Conservation (phyloP, 805 yeast species). For the Debaryomyces tyrocola region DNA sequence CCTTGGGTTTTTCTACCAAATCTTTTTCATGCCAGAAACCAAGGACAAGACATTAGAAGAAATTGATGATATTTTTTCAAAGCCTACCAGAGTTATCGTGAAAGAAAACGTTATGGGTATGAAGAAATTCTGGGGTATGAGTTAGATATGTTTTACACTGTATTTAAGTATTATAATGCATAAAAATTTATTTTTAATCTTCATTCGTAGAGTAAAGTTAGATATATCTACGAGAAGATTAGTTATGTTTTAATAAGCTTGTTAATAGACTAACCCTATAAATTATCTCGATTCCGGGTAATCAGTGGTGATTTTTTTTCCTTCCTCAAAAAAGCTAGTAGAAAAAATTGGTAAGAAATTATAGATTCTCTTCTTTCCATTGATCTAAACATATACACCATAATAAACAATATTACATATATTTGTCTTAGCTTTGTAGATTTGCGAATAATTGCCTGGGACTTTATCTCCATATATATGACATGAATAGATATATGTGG, state of each 20-base stretch:
- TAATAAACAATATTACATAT: no score
- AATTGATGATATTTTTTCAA: constrained; percentile 61
- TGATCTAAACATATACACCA: no score
- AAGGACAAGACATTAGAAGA: constrained; percentile 72
- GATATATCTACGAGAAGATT: no score
- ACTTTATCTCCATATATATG: constrained; percentile 39
- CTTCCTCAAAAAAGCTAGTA: not conserved
- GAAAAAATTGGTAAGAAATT: constrained; percentile 6
- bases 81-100: constrained; percentile 42
- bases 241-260: no score
- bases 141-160: not conserved
- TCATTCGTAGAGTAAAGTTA: no score
- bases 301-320: not conserved
- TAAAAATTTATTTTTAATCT: no score
- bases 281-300: not conserved
- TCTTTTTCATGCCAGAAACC: constrained; percentile 67
- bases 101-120: constrained; percentile 32
- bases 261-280: no score
- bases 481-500: constrained; percentile 34
- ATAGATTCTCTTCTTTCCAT: constrained; percentile 8
- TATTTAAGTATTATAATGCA: no score
- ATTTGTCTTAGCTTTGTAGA: not conserved
- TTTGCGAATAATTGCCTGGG: constrained; percentile 2
- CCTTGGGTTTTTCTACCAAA: constrained; percentile 53
- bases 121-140: constrained; percentile 15